Percentiles rank a stretch among this genome's conserved stretches.
phyloP scores from a whole-genome alignment of 2,329 filamentous ascomycete genomes.

The Claviceps capensis region DNA sequence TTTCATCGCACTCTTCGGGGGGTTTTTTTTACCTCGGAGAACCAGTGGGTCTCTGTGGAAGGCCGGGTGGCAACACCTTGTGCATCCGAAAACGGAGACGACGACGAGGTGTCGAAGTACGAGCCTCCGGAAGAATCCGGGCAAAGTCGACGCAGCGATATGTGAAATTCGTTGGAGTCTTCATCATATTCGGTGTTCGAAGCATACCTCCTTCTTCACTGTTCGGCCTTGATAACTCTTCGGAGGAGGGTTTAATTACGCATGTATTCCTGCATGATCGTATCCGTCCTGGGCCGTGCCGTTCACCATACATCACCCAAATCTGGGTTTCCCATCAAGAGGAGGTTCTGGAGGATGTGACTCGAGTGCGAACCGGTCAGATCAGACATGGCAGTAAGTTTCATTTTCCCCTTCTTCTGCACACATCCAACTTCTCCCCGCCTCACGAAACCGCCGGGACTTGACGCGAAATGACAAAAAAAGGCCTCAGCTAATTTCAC shows the following conservation, averaged over 20 bases:
- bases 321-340: background rate
- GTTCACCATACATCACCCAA: too few relatives aligned
- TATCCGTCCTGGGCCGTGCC: background rate
- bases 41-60: background rate
- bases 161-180: too few relatives aligned
- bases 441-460: background rate
- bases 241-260: background rate
- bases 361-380: background rate
- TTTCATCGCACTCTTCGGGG: background rate
- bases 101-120: too few relatives aligned
- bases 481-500: background rate
- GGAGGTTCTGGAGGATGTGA: background rate
- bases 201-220: background rate
- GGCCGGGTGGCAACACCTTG: background rate
- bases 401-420: background rate
- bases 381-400: background rate
- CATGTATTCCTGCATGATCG: background rate
- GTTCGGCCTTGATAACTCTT: background rate
- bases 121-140: too few relatives aligned
- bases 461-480: background rate
- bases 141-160: too few relatives aligned
- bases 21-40: background rate
- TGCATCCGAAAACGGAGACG: too few relatives aligned
- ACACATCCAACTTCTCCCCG: background rate
- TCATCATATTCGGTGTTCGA: too few relatives aligned